Base-by-base conservation (phyloP, 345 rosid genomes). In the Brassica juncea region DNA sequence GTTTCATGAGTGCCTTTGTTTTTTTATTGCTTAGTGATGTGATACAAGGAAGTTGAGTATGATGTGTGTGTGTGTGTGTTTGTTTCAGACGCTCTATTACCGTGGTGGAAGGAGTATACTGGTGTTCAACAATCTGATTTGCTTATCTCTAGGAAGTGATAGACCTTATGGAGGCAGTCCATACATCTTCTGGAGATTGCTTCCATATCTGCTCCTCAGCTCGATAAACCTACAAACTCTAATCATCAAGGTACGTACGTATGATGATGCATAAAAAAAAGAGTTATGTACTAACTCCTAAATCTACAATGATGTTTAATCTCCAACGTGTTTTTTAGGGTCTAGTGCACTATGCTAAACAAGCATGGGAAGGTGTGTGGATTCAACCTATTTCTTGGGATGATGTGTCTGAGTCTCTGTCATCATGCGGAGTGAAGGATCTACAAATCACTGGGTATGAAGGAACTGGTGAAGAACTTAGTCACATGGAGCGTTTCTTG, bases 71-170 rank as follows among this genome's bases (percentile, higher is more conserved):
- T 30, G 31, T 30, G 32, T 23, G 25, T 23, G 25, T 23, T 23
- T 23, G 25, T 72, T 72, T 19, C 73, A 78, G 82, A 34, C 82
- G 1, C 73, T 78, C 30, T 78, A 72, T 78, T 78, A 78, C 82
- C 82, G 82, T 11, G 62, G 73, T 66, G 73, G 72, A 62, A 44
- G 1, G 27, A 0, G 47, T 58, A 23, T 58, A 25, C 82, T 69
- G 0, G 8, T 30, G 63, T 78, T 78, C 72, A 78, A 72, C 68
- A 78, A 72, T 59, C 35, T 78, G 82, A 44, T 47, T 31, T 3
- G 68, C 11, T 72, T 78, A 32, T 66, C 82, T 59, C 15, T 78
- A 11, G 82, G 82, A 78, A 72, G 82, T 2, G 54, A 72, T 44
- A 78, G 2, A 19, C 73, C 77, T 78, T 73, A 78, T 66, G 77